phyloP scores from a whole-genome alignment of 129 eudicot species.

The Rutidosis leptorrhynchoides region DNA sequence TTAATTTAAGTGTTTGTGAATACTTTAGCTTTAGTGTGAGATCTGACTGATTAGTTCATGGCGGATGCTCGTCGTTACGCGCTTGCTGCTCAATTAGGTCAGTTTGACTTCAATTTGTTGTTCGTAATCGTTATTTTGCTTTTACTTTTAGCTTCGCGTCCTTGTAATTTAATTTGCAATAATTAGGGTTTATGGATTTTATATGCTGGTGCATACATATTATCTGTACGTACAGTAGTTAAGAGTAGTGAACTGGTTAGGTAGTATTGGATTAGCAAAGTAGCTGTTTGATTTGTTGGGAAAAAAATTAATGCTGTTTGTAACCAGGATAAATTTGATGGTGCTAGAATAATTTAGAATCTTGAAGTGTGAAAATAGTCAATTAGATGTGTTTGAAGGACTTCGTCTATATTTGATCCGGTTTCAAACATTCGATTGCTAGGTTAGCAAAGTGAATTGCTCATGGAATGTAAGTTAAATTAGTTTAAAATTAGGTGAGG shows the following conservation, averaged over 20 bases:
- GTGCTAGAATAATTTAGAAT: background rate
- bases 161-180: background rate
- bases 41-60: conserved; percentile 32
- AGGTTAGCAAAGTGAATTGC: conserved; percentile 14
- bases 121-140: background rate
- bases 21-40: background rate
- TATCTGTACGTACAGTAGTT: conserved; percentile 4
- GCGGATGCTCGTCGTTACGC: conserved; percentile 60
- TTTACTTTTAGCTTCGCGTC: background rate
- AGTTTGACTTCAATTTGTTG: conserved; percentile 19
- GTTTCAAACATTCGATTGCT: conserved; percentile 2
- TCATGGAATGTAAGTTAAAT: background rate
- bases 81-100: conserved; percentile 70
- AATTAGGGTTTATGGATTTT: conserved; percentile 19
- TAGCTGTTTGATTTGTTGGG: conserved; percentile 2
- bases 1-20: background rate
- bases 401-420: background rate
- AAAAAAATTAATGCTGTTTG: conserved; percentile 2
- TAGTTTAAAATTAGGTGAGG: background rate
- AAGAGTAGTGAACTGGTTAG: conserved; percentile 9
- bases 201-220: conserved; percentile 5
- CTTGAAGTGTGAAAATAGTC: background rate
- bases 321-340: background rate
- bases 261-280: conserved; percentile 11
- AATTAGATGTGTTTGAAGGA: conserved; percentile 13